These are phyloP conservation scores for Scheffersomyces ergatensis DNA, from an alignment of 805 yeast species.

Conservation along the genomic window DNA sequence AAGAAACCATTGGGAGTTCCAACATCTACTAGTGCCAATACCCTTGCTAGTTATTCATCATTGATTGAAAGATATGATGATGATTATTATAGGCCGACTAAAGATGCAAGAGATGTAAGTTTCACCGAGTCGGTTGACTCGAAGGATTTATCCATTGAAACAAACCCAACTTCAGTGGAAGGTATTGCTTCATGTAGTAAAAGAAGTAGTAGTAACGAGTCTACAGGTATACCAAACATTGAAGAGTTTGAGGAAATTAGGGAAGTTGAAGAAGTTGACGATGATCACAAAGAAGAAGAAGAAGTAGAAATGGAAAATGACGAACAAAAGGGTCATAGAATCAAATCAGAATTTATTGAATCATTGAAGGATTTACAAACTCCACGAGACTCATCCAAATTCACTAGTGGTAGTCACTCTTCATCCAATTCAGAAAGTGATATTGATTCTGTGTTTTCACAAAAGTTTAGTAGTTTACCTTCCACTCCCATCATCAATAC, in stretches of 20 bases:
- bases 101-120: neutral
- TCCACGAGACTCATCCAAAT: constrained; percentile 2
- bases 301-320: neutral
- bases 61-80: constrained; percentile 29
- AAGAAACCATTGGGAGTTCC: neutral
- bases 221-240: no score
- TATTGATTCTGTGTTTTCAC: neutral
- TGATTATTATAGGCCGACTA: constrained; percentile 1
- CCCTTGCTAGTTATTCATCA: constrained; percentile 23
- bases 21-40: constrained; percentile 17
- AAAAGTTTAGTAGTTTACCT: neutral
- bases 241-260: neutral
- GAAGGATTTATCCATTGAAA: neutral
- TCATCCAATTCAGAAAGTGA: constrained; percentile 1
- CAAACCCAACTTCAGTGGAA: neutral
- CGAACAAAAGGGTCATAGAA: neutral
- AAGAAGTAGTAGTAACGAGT: neutral
- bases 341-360: constrained; percentile 5
- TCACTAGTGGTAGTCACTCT: neutral
- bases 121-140: constrained; percentile 2
- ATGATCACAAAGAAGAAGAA: constrained; percentile 1
- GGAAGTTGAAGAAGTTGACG: neutral
- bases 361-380: constrained; percentile 6
- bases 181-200: neutral
- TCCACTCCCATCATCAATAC: constrained; percentile 1